Evolutionary conservation across 2,329 filamentous ascomycete genomes (phyloP).

Genomic region (Aspergillus arachidicola): DNA sequence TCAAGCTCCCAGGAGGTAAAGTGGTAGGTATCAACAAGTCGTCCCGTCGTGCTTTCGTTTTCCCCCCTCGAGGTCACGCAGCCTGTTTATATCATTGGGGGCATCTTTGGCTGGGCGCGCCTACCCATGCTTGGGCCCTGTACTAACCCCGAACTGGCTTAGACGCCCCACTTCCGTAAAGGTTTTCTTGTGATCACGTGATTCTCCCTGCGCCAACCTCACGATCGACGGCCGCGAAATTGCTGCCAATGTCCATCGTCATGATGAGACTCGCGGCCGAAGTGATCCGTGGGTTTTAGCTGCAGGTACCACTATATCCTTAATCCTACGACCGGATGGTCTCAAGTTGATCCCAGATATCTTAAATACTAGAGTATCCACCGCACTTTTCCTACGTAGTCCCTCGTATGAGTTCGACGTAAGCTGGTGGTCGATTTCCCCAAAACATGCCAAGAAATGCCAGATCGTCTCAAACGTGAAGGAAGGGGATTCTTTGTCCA

Average conservation of each 20-base stretch:
- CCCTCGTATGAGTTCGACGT: not conserved
- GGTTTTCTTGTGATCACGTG: slow-evolving; percentile 35
- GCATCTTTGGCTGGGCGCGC: slow-evolving; percentile 41
- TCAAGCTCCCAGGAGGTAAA: not conserved
- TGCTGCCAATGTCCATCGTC: slow-evolving; percentile 7
- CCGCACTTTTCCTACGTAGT: too few relatives aligned
- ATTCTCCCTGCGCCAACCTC: slow-evolving; percentile 15
- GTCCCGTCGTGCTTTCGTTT: slow-evolving; percentile 14
- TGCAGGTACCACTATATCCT: slow-evolving; percentile 1
- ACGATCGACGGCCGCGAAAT: slow-evolving; percentile 17
- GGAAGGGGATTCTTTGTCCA: slow-evolving; percentile 10
- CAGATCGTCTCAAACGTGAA: slow-evolving; percentile 32
- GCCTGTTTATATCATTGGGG: slow-evolving; percentile 52
- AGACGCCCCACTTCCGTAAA: slow-evolving; percentile 29
- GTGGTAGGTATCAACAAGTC: slow-evolving; percentile 18
- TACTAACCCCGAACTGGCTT: slow-evolving; percentile 32
- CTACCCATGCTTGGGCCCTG: slow-evolving; percentile 43
- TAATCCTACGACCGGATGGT: not conserved
- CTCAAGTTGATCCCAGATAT: not conserved
- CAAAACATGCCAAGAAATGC: slow-evolving; percentile 37
- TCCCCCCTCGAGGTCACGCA: slow-evolving; percentile 45
- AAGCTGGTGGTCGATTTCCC: slow-evolving; percentile 17
- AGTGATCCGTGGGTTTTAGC: not conserved
- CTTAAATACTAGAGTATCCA: too few relatives aligned
- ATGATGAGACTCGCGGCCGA: slow-evolving; percentile 2